Evolutionary conservation across 129 eudicot genomes (phyloP), one percentile per base, ranked within the genome.

Genomic region (Flaveria brownii): DNA sequence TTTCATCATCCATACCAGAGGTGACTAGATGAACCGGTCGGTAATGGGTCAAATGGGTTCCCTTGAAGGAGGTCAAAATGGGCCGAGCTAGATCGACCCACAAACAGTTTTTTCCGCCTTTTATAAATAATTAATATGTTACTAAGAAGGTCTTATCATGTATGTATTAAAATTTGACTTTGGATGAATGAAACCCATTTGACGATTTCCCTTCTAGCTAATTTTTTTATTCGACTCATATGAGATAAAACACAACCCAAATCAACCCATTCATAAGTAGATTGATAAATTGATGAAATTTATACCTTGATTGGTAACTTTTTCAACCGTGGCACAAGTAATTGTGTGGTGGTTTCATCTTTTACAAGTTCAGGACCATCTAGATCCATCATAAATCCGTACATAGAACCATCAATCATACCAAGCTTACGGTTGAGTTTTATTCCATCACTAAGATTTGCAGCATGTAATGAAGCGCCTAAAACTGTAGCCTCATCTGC

Each of bases 391-490:
- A 85, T 82, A 82, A 82, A 88, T 25, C 97, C 99, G 46, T 87
- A 95, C 77, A 85, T 87, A 55, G 99, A 88, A 81, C 99, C 99
- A 81, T 95, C 99, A 73, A 91, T 68, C 92, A 95, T 91, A 76
- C 99, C 99, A 54, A 95, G 91, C 76, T 95, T 95, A 80, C 97
- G 97, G 65, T 95, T 95, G 80, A 95, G 73, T 83, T 95, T 95
- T 50, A 95, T 95, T 69, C 99, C 99, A 85, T 95, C 99, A 86
- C 99, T 95, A 73, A 95, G 62, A 82, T 95, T 95, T 59, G 99
- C 99, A 70, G 99, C 97, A 80, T 89, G 97, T 73, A 95, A 74
- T 63, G 99, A 88, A 52, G 99, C 95, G 79, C 99, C 99, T 62
- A 95, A 86, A 80, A 86, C 97, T 41, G 84, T 95, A 67, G 99